Conservation (phyloP, 345 rosid genomes). For the Salix dunnii region DNA sequence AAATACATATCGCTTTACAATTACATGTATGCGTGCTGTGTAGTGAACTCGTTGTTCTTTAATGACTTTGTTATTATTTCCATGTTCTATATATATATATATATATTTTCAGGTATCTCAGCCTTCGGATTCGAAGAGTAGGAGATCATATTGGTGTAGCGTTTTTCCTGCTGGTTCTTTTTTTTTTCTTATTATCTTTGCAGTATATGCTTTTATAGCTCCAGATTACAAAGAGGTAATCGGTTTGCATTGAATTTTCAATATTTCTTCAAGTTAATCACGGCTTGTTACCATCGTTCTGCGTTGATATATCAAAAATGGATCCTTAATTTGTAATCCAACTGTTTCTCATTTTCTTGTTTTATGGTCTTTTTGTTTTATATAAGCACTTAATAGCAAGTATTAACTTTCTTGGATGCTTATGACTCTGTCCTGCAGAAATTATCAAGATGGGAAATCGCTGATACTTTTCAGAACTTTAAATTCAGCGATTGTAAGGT, state of each 20-base stretch:
- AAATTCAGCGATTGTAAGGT: constrained; percentile 43
- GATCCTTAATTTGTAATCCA: no score
- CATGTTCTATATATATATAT: no score
- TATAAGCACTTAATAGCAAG: no score
- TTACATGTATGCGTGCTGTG: no score
- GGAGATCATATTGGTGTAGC: constrained; percentile 36
- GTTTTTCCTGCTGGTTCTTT: constrained; percentile 38
- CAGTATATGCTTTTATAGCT: constrained; percentile 31
- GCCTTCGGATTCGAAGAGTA: constrained; percentile 28
- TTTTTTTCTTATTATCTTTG: constrained; percentile 40
- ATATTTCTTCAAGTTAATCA: no score
- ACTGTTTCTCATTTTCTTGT: no score
- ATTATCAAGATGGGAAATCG: constrained; percentile 30
- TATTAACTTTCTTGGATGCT: no score
- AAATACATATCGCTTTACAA: no score
- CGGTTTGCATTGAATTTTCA: not conserved
- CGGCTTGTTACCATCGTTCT: no score
- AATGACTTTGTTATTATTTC: not conserved
- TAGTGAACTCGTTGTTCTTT: not conserved
- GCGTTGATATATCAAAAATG: no score
- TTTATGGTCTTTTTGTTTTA: no score
- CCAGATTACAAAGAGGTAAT: constrained; percentile 45
- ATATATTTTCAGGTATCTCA: constrained; percentile 29
- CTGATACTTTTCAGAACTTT: constrained; percentile 18
- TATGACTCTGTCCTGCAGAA: constrained; percentile 33